Conservation (phyloP, 2,329 filamentous ascomycete species). For the Chrysoporthe austroafricana region DNA sequence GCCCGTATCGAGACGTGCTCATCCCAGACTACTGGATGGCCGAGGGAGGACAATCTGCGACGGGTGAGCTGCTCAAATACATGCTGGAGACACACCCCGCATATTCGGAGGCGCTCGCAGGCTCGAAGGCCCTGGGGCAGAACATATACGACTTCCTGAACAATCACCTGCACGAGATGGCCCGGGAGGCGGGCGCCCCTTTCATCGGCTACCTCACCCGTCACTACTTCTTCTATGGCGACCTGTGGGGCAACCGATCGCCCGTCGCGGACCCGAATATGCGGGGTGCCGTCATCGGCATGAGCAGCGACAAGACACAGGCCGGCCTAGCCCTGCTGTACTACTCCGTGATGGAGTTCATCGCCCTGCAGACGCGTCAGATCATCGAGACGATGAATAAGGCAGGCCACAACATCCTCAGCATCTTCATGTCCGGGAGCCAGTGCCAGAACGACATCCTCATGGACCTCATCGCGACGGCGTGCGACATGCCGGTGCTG, state of each 20-base stretch:
- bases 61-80: slow-evolving; percentile 91
- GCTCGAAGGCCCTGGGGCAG: slow-evolving; percentile 79
- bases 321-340: slow-evolving; percentile 90
- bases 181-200: slow-evolving; percentile 69
- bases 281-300: slow-evolving; percentile 85
- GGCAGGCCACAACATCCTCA: slow-evolving; percentile 82
- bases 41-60: slow-evolving; percentile 95
- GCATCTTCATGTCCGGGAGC: slow-evolving; percentile 98
- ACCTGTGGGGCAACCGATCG: slow-evolving; percentile 94
- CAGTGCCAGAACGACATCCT: slow-evolving; percentile 96
- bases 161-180: slow-evolving; percentile 78
- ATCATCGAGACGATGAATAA: slow-evolving; percentile 95
- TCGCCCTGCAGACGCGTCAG: slow-evolving; percentile 93
- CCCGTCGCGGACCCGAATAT: slow-evolving; percentile 92
- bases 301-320: slow-evolving; percentile 83
- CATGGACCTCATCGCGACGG: slow-evolving; percentile 88
- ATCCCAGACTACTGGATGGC: slow-evolving; percentile 95
- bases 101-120: slow-evolving; percentile 76
- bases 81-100: slow-evolving; percentile 94
- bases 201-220: slow-evolving; percentile 83
- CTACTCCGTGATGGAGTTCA: slow-evolving; percentile 97
- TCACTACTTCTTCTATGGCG: slow-evolving; percentile 98
- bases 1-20: slow-evolving; percentile 92
- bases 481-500: slow-evolving; percentile 88
- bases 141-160: slow-evolving; percentile 98